Evolutionary conservation across 305 asterid species (phyloP), one percentile per base, ranked within the genome.

Genomic region (Plantago coronopus): DNA sequence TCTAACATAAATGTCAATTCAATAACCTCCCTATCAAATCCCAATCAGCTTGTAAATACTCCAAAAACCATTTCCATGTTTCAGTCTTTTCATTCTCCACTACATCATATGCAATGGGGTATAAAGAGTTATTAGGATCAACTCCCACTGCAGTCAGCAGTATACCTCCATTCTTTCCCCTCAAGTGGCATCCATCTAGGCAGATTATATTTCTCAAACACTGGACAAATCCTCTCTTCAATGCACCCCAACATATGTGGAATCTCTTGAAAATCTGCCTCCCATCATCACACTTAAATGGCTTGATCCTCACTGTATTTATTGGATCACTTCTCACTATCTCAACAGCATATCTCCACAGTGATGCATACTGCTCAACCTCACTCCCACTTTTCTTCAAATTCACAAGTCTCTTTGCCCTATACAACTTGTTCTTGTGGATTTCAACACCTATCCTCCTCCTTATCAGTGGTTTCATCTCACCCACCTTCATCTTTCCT

Each of bases 21-120:
- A 14, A 0, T 12, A 2, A n/a, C n/a, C 7, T 20, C 1, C 18
- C 20, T 7, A 13, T 2, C 0, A 48, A 44, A 6, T 14, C 9
- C 34, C 45, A 34, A 9, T 61, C 3, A 25, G 4, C 5, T 5
- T 5, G 4, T 5, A 48, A 7, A 0, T 25, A 15, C 6, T 31
- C 31, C 8, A 61, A 4, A 27, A 53, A 53, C 68, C 61, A 63
- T n/a, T 1, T 7, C 65, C 48, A 61, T 1, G 57, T 23, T 1
- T 50, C 56, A 2, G n/a, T 49, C 15, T 47, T 18, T 18, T 61
- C 46, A 3, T 62, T 38, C 16, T 51, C 50, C 2, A 62, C 49
- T 1, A 62, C 22, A 18, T 40, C 67, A 48, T 62, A 62, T 3
- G 58, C 37, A 31, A 62, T 11, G 3, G 20, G 66, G 9, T 62